phyloP scores from a whole-genome alignment of 805 yeast species.

The Spathaspora boniae region DNA sequence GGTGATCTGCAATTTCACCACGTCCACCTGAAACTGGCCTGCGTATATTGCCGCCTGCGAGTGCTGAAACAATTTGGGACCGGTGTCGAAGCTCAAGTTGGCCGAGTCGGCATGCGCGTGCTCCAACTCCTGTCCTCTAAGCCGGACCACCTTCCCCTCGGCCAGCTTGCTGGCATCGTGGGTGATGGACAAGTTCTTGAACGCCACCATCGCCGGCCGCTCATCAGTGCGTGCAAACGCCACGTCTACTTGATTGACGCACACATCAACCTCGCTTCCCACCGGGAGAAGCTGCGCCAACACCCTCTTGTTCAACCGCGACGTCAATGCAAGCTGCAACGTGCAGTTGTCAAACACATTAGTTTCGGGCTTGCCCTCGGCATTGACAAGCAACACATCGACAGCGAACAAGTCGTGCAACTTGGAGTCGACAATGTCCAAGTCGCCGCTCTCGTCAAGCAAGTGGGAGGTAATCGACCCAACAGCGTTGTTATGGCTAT shows the following conservation, averaged over 20 bases:
- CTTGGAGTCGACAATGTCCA: slow-evolving; percentile 6
- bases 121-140: slow-evolving; percentile 6
- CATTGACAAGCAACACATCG: slow-evolving; percentile 15
- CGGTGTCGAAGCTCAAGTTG: slow-evolving; percentile 5
- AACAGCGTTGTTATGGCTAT: neutral
- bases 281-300: slow-evolving; percentile 10
- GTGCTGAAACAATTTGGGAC: slow-evolving; percentile 18
- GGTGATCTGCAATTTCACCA: slow-evolving; percentile 12
- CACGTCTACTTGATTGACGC: slow-evolving; percentile 12
- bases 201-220: neutral
- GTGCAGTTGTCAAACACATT: slow-evolving; percentile 16
- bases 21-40: slow-evolving; percentile 20
- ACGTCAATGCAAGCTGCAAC: slow-evolving; percentile 18
- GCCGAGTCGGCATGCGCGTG: slow-evolving; percentile 4
- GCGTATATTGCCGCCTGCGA: slow-evolving; percentile 17
- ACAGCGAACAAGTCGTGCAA: slow-evolving; percentile 14
- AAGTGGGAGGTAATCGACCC: neutral
- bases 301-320: slow-evolving; percentile 7
- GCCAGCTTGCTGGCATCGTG: slow-evolving; percentile 3
- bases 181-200: slow-evolving; percentile 6
- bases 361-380: slow-evolving; percentile 10
- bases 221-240: slow-evolving; percentile 6
- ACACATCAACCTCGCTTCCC: slow-evolving; percentile 4
- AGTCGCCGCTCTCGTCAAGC: neutral
- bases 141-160: neutral